Percentiles rank a stretch among this genome's conserved stretches.
phyloP scores from a whole-genome alignment of 75 land plant species.

The Selaginella tamariscina region DNA sequence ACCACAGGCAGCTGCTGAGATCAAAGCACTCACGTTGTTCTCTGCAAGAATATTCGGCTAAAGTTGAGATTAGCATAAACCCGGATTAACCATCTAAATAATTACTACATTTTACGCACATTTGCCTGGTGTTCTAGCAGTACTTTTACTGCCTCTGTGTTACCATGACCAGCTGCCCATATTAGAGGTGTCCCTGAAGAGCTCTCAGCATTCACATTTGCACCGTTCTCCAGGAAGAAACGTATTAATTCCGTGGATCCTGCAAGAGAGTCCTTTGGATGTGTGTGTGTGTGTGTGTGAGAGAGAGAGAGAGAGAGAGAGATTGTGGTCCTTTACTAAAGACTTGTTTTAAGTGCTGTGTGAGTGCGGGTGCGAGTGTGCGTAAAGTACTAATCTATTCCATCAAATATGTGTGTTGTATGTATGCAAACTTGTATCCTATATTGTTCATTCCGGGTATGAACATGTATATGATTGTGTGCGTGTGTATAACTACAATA shows the following conservation, averaged over 20 bases:
- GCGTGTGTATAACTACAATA: no score
- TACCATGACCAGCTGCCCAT: slow-evolving; percentile 97
- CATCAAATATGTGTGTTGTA: no score
- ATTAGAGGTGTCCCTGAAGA: slow-evolving; percentile 89
- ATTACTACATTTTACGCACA: slow-evolving; percentile 30
- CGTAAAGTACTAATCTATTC: no score
- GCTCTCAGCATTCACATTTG: slow-evolving; percentile 64
- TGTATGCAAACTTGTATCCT: no score
- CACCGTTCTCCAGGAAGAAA: slow-evolving; percentile 50
- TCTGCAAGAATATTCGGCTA: slow-evolving; percentile 84
- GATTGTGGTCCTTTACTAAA: no score
- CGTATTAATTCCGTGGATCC: slow-evolving; percentile 66
- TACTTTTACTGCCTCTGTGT: slow-evolving; percentile 51
- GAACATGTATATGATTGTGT: no score
- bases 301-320: not conserved
- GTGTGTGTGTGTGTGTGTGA: not conserved
- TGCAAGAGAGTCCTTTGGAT: slow-evolving; percentile 16
- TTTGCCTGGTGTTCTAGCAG: slow-evolving; percentile 74
- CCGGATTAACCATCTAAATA: no score
- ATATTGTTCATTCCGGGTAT: no score
- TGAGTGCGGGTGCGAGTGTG: no score
- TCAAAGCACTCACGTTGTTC: slow-evolving; percentile 66
- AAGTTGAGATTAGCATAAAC: not conserved
- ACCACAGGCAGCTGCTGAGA: slow-evolving; percentile 86
- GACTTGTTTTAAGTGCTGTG: no score